Percentiles rank a stretch among this genome's conserved stretches.
Conservation (phyloP, 2,329 filamentous ascomycete genomes). For the Zalaria obscura region DNA sequence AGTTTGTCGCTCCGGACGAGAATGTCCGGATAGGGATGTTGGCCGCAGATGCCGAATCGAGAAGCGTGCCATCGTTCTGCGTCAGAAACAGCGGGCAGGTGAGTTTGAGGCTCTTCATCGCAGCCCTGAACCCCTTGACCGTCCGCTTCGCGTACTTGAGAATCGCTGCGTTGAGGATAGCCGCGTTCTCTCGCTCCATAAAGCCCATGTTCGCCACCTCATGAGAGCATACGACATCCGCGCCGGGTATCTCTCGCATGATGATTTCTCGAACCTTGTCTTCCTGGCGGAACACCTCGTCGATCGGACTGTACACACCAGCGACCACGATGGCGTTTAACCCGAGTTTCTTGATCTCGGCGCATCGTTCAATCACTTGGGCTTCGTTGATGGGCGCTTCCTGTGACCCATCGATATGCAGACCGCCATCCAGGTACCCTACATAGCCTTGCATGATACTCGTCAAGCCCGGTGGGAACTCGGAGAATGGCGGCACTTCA, state of each 20-base stretch:
- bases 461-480: slow-evolving; percentile 15
- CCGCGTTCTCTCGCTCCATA: slow-evolving; percentile 37
- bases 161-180: slow-evolving; percentile 36
- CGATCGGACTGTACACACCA: slow-evolving; percentile 45
- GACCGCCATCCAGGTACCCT: slow-evolving; percentile 34
- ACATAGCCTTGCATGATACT: slow-evolving; percentile 18
- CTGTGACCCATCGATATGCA: slow-evolving; percentile 30
- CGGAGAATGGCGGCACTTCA: slow-evolving; percentile 17
- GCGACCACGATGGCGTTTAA: slow-evolving; percentile 38
- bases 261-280: slow-evolving; percentile 34
- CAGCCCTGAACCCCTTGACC: slow-evolving; percentile 29
- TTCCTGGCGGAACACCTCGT: slow-evolving; percentile 39
- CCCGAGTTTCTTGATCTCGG: slow-evolving; percentile 27
- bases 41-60: slow-evolving; percentile 31
- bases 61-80: slow-evolving; percentile 37
- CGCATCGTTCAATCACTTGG: slow-evolving; percentile 30
- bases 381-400: slow-evolving; percentile 27
- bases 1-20: slow-evolving; percentile 37
- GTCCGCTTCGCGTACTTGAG: slow-evolving; percentile 31
- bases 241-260: slow-evolving; percentile 28
- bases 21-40: slow-evolving; percentile 37
- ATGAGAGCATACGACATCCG: slow-evolving; percentile 37
- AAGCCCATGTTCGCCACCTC: slow-evolving; percentile 37
- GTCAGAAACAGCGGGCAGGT: slow-evolving; percentile 36
- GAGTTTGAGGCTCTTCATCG: slow-evolving; percentile 31